Base-by-base conservation (phyloP, 2,329 filamentous ascomycete species). In the Ophiostoma tasmaniense region DNA sequence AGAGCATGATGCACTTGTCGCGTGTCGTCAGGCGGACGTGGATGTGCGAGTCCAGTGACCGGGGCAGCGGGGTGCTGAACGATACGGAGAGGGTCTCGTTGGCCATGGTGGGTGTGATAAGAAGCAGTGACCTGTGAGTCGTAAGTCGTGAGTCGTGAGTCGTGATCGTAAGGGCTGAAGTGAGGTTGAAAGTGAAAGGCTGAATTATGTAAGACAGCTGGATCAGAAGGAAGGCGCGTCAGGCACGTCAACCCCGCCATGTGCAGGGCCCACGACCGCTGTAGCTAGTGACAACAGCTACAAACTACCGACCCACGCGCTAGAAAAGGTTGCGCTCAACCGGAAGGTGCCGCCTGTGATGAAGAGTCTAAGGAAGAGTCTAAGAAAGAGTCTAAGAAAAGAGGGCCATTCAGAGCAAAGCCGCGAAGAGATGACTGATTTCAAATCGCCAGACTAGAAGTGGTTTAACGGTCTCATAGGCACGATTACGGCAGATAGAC, bases 41-140 rank as follows among this genome's bases (percentile, higher is more conserved):
- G 71, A 90, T 83, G 72, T 82, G 84, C 8, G 87, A 86, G 74
- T 89, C 86, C 22, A 86, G 77, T 1, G 87, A 83, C 71, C 81
- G 82, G 13, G 88, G 87, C 28, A 90, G 80, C 6, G 85, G 84
- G 30, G 89, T 80, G 1, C 87, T 87, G 13, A 89, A 77, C 73
- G 89, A 78, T 37, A 78, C 74, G 1, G 76, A 73, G 25, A 73
- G 42, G 67, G 64, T 70, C 35, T 25, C 45, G 22, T 33, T 30
- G 20, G 62, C 62, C 52, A 61, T 61, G 30, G 28, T 33, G 17
- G 2, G 4, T 61, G 28, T 3, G 33, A 33, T 11, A 2, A 28
- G n/a, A 11, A 11, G 11, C n/a, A 17, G 14, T n/a, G 20, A 6
- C 14, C 20, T 33, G 52, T 59, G n/a, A 25, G n/a, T 10, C 10